Percentiles rank a stretch among this genome's conserved stretches.
phyloP scores from a whole-genome alignment of 1,139 yeast species.

The Pichia terricola region DNA sequence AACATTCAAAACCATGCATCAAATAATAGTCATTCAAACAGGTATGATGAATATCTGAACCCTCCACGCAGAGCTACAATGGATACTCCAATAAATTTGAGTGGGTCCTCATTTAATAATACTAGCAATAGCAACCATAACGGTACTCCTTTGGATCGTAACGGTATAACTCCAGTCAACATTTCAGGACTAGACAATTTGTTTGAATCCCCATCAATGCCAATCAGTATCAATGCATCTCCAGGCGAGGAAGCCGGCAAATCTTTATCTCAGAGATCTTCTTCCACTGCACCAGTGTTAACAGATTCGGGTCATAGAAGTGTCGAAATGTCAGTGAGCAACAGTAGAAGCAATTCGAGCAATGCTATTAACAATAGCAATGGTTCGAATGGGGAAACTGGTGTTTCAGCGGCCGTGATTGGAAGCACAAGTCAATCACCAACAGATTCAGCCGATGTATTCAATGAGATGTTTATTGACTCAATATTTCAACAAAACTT shows the following conservation, averaged over 20 bases:
- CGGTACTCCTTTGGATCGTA: too few relatives aligned
- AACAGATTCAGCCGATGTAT: slow-evolving; percentile 15
- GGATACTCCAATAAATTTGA: too few relatives aligned
- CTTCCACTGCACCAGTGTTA: too few relatives aligned
- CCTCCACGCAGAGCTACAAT: too few relatives aligned
- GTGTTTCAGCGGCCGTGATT: neutral
- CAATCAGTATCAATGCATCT: neutral
- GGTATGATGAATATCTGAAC: too few relatives aligned
- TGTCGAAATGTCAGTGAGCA: neutral
- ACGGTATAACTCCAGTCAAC: slow-evolving; percentile 3
- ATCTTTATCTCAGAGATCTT: neutral
- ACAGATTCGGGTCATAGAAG: neutral
- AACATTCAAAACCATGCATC: too few relatives aligned
- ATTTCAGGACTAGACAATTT: slow-evolving; percentile 6
- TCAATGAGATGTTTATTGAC: slow-evolving; percentile 33
- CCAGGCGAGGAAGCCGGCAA: neutral
- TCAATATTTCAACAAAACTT: slow-evolving; percentile 71
- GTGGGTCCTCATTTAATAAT: too few relatives aligned
- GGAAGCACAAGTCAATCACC: slow-evolving; percentile 16
- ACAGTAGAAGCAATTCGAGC: neutral
- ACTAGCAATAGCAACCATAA: too few relatives aligned
- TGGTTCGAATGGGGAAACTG: too few relatives aligned
- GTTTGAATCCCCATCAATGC: slow-evolving; percentile 6
- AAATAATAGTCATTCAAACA: too few relatives aligned
- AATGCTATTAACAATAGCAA: too few relatives aligned